Percentiles rank a stretch among this genome's conserved stretches.
Evolutionary conservation across 805 yeast genomes (phyloP).

Genomic region (Schizosaccharomyces octosporus): DNA sequence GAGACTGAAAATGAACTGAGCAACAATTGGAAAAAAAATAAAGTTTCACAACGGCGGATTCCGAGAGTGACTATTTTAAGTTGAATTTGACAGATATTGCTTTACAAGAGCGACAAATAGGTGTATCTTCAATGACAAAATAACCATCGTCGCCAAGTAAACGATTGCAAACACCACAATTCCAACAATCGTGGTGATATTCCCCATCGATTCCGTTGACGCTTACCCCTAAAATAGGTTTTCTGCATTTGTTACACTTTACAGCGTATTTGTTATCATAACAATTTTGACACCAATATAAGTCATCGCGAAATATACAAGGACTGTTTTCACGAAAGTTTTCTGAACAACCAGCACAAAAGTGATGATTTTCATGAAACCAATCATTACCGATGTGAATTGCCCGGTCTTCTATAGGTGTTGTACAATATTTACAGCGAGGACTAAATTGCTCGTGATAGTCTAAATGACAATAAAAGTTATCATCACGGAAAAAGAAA

Average conservation of each 20-base stretch:
- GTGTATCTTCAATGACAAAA: background rate
- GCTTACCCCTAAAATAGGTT: constrained; percentile 4
- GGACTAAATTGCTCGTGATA: constrained; percentile 14
- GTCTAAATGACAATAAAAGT: constrained; percentile 14
- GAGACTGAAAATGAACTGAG: no score
- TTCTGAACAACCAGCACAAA: constrained; percentile 12
- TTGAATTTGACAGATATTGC: background rate
- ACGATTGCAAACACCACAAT: background rate
- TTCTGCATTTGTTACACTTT: constrained; percentile 14
- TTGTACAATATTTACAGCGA: constrained; percentile 12
- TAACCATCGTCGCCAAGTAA: background rate
- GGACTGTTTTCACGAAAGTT: constrained; percentile 8
- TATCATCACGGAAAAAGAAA: constrained; percentile 7
- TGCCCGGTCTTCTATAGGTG: constrained; percentile 13
- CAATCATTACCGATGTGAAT: constrained; percentile 11
- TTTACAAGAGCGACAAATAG: background rate
- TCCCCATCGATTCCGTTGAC: background rate
- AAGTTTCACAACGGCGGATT: no score
- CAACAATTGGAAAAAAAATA: no score
- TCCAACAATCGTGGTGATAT: background rate
- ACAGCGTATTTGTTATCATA: constrained; percentile 9
- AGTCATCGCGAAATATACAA: constrained; percentile 9
- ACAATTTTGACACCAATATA: constrained; percentile 11
- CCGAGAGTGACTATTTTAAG: background rate
- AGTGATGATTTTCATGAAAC: constrained; percentile 14